A percentile compares a stretch with the other conserved stretches of the same genome.
Conservation (phyloP, 345 rosid species). For the Linum usitatissimum region DNA sequence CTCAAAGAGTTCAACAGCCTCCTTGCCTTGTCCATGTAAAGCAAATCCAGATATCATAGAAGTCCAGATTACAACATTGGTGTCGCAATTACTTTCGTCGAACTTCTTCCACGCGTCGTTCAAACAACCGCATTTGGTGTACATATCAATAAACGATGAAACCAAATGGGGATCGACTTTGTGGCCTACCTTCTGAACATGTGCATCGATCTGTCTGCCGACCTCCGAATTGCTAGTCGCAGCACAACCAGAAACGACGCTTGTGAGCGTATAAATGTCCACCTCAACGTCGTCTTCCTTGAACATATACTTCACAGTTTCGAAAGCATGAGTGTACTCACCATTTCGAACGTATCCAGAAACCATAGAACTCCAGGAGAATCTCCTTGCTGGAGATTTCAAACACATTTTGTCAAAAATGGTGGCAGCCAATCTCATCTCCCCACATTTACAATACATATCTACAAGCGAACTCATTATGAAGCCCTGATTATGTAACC, state of each 20-base stretch:
- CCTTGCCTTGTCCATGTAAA: slow-evolving; percentile 35
- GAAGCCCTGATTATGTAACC: slow-evolving; percentile 23
- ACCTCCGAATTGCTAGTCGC: slow-evolving; percentile 23
- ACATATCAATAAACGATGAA: slow-evolving; percentile 44
- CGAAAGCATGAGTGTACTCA: slow-evolving; percentile 26
- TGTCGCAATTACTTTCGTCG: slow-evolving; percentile 13
- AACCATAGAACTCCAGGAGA: slow-evolving; percentile 38
- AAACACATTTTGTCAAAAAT: slow-evolving; percentile 13
- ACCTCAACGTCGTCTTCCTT: slow-evolving; percentile 14
- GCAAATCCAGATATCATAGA: slow-evolving; percentile 42
- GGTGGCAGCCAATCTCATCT: slow-evolving; percentile 23
- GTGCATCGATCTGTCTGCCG: slow-evolving; percentile 39
- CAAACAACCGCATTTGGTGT: slow-evolving; percentile 41
- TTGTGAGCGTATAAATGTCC: slow-evolving; percentile 37
- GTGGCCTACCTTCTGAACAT: slow-evolving; percentile 35
- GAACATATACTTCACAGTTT: slow-evolving; percentile 28
- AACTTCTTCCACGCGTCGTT: slow-evolving; percentile 31
- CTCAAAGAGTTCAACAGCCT: slow-evolving; percentile 29
- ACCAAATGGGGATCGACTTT: slow-evolving; percentile 30
- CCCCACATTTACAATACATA: slow-evolving; percentile 44
- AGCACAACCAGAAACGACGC: slow-evolving; percentile 42
- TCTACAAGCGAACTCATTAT: slow-evolving; percentile 34
- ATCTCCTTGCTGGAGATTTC: slow-evolving; percentile 14
- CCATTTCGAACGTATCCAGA: slow-evolving; percentile 42
- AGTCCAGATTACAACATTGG: slow-evolving; percentile 35